Evolutionary conservation across 345 rosid species (phyloP).

Genomic region (Alliaria petiolata): DNA sequence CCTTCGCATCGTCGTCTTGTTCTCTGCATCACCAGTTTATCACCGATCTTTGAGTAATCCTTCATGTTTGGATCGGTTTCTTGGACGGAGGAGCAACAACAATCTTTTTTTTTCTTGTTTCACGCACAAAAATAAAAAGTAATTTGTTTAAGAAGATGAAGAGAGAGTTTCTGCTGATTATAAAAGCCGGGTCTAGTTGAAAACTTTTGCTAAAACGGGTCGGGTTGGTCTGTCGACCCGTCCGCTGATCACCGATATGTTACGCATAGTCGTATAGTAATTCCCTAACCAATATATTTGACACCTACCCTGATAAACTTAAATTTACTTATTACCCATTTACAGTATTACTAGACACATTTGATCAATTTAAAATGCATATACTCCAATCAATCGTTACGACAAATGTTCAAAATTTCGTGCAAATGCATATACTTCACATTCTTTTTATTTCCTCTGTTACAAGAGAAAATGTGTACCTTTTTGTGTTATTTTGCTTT

Average conservation of each 20-base stretch:
- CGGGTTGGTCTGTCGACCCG: conserved; percentile 1
- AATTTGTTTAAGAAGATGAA: too few species aligned
- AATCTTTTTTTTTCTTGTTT: background rate
- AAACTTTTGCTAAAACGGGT: background rate
- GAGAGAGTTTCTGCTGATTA: too few species aligned
- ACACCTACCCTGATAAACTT: background rate
- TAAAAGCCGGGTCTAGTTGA: background rate
- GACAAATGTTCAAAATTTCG: too few species aligned
- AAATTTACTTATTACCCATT: background rate
- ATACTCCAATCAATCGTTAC: too few species aligned
- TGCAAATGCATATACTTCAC: too few species aligned
- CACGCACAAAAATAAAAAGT: background rate
- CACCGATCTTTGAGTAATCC: conserved; percentile 32
- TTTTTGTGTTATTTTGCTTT: too few species aligned
- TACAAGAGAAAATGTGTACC: too few species aligned
- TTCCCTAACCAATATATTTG: background rate
- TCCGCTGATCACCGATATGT: background rate
- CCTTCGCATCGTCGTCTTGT: conserved; percentile 86
- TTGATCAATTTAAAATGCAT: too few species aligned
- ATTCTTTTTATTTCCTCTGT: too few species aligned
- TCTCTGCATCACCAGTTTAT: conserved; percentile 46
- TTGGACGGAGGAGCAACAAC: background rate
- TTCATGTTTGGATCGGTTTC: conserved; percentile 12
- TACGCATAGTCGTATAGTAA: too few species aligned
- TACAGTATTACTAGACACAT: too few species aligned